Base-by-base conservation (phyloP, 345 rosid genomes). In the Populus nigra region DNA sequence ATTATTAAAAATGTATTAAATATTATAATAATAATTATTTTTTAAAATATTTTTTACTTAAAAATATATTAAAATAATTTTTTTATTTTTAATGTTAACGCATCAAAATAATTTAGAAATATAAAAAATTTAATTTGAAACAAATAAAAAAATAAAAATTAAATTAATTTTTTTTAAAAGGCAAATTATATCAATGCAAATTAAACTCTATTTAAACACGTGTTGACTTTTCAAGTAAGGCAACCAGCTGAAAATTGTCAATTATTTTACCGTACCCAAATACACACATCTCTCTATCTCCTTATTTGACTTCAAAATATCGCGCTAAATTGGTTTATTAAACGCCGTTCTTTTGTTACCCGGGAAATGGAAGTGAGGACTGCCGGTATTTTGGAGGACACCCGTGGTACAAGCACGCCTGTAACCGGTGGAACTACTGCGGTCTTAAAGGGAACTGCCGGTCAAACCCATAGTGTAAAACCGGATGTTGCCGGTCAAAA, bases 131-230 rank as follows among this genome's bases (percentile, higher is more conserved):
- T 33, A 33, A 33, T 33, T 33, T 33, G 3, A 33, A 33, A 33
- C 0, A 33, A 29, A 33, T 33, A 33, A 4, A 33, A 31, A 31
- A 31, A 2, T 2, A 2, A 31, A 33, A 33, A 33, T 33, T 33
- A 33, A 33, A 33, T 33, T 33, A 33, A 33, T 0, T 31, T 0
- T 33, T 33, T 33, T 4, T 0, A 33, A 33, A 33, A 27, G 1
- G 0, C 27, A 27, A 27, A 27, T 27, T 27, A 27, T 27, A 27
- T 27, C 27, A 27, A 27, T 31, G 88, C 90, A 87, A 88, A 89
- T 81, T 65, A 73, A 89, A 90, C 81, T 82, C 87, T 79, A 79
- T 78, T 72, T 10, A 82, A 7, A 85, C 94, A 89, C 91, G 92
- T 90, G 97, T 73, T 75, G 36, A 22, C 11, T 72, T 5, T 35